Conservation (phyloP, 2,329 filamentous ascomycete genomes). For the Diaporthe humulicola region DNA sequence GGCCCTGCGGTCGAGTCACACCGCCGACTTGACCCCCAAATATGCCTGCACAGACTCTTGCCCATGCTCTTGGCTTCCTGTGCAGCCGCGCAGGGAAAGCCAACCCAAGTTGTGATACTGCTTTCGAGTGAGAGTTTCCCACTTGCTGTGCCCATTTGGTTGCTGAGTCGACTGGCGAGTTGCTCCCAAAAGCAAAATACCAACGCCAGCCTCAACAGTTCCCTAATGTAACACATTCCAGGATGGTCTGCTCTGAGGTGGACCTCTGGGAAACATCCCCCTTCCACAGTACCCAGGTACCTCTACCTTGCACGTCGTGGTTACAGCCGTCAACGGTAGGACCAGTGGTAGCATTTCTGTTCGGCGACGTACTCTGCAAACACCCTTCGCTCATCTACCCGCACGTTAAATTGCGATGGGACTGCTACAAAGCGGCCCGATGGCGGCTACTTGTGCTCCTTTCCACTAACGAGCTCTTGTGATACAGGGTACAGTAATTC, state of each 20-base stretch:
- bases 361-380: slow-evolving; percentile 19
- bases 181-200: neutral
- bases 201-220: neutral
- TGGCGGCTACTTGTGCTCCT: slow-evolving; percentile 12
- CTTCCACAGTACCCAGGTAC: neutral
- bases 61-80: slow-evolving; percentile 1
- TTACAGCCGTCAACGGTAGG: neutral
- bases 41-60: neutral
- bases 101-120: slow-evolving; percentile 8
- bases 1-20: neutral
- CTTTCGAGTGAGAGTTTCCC: slow-evolving; percentile 4
- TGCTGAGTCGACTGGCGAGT: neutral
- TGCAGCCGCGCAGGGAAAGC: slow-evolving; percentile 1
- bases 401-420: slow-evolving; percentile 11
- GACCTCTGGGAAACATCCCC: neutral
- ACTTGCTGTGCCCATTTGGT: neutral
- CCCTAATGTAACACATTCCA: slow-evolving; percentile 6
- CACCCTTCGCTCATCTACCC: neutral
- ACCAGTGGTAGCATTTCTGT: neutral
- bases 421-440: neutral
- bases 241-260: slow-evolving; percentile 2
- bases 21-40: slow-evolving; percentile 11
- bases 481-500: slow-evolving; percentile 65
- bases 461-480: slow-evolving; percentile 29
- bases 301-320: neutral